Evolutionary conservation across 2,329 filamentous ascomycete species (phyloP).

Genomic region (Pseudogymnoascus sp.): DNA sequence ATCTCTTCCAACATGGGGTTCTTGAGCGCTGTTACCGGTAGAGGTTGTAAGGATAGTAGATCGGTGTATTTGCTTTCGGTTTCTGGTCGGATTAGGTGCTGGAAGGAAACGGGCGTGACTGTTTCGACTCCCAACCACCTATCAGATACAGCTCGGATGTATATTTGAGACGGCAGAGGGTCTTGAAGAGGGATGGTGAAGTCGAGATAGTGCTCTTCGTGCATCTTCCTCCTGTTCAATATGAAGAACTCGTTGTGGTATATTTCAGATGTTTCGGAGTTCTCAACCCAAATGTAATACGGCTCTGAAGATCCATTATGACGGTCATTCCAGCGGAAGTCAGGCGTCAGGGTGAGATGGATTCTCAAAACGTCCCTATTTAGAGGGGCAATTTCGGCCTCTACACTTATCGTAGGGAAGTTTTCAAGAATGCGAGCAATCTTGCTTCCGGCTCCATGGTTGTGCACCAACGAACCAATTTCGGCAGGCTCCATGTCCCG

Average conservation of each 20-base stretch:
- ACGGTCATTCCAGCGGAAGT: slow-evolving; percentile 91
- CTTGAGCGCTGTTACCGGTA: slow-evolving; percentile 79
- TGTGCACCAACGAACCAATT: slow-evolving; percentile 85
- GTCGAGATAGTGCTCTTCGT: slow-evolving; percentile 95
- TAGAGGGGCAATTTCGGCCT: slow-evolving; percentile 88
- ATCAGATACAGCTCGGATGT: slow-evolving; percentile 89
- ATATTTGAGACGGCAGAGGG: slow-evolving; percentile 89
- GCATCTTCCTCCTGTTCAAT: slow-evolving; percentile 76
- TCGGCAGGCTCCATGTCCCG: slow-evolving; percentile 90
- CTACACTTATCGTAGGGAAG: slow-evolving; percentile 84
- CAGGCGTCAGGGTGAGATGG: slow-evolving; percentile 73
- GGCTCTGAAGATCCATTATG: slow-evolving; percentile 91
- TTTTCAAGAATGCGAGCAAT: slow-evolving; percentile 76
- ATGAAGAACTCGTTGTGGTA: slow-evolving; percentile 98
- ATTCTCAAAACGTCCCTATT: slow-evolving; percentile 94
- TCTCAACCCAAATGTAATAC: slow-evolving; percentile 98
- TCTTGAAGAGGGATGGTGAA: slow-evolving; percentile 95
- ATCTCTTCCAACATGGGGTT: slow-evolving; percentile 81
- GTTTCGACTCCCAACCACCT: slow-evolving; percentile 95
- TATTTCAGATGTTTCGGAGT: slow-evolving; percentile 94
- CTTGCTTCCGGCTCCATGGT: slow-evolving; percentile 74
- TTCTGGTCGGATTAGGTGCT: slow-evolving; percentile 93
- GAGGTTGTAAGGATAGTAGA: slow-evolving; percentile 79
- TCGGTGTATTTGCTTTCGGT: slow-evolving; percentile 98
- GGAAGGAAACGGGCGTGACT: slow-evolving; percentile 89